Percentiles rank a stretch among this genome's conserved stretches.
phyloP scores from a whole-genome alignment of 2,329 filamentous ascomycete genomes.

The Fusarium liriodendri region DNA sequence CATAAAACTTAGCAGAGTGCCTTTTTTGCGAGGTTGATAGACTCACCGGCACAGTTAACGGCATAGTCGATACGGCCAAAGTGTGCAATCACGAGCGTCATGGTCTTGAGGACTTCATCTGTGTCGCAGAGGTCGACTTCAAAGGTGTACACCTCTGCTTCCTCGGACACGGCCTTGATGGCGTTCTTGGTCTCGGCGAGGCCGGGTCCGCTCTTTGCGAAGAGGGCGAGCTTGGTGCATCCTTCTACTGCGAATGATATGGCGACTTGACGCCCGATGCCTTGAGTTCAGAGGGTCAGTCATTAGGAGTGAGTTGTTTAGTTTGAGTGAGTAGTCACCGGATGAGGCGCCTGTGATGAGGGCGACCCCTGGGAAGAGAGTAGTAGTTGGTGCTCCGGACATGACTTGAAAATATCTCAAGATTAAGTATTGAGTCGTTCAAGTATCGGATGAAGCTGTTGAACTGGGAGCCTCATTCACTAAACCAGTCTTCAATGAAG shows the following conservation, averaged over 20 bases:
- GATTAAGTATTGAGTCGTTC: not conserved
- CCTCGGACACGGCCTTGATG: not conserved
- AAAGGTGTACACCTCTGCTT: conserved; percentile 34
- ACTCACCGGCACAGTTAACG: conserved; percentile 56
- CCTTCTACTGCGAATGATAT: conserved; percentile 58
- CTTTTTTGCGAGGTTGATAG: not conserved
- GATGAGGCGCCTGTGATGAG: conserved; percentile 48
- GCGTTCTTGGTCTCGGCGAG: conserved; percentile 47
- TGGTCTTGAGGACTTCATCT: conserved; percentile 47
- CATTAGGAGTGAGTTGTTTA: too few relatives aligned
- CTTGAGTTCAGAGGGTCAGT: not conserved
- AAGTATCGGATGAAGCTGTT: not conserved
- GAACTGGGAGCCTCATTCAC: not conserved
- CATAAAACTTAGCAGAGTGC: not conserved
- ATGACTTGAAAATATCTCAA: not conserved
- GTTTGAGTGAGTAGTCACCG: conserved; percentile 32
- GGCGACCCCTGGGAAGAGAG: conserved; percentile 47
- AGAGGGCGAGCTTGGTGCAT: conserved; percentile 54
- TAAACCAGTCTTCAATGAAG: not conserved
- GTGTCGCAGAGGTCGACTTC: conserved; percentile 51
- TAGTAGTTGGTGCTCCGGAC: conserved; percentile 8
- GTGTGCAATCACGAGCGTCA: conserved; percentile 46
- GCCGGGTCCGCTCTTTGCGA: conserved; percentile 50
- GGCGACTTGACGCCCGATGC: conserved; percentile 44
- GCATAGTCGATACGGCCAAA: conserved; percentile 59